phyloP scores from a whole-genome alignment of 768 basidiomycete genomes.

The Calocybe indica region DNA sequence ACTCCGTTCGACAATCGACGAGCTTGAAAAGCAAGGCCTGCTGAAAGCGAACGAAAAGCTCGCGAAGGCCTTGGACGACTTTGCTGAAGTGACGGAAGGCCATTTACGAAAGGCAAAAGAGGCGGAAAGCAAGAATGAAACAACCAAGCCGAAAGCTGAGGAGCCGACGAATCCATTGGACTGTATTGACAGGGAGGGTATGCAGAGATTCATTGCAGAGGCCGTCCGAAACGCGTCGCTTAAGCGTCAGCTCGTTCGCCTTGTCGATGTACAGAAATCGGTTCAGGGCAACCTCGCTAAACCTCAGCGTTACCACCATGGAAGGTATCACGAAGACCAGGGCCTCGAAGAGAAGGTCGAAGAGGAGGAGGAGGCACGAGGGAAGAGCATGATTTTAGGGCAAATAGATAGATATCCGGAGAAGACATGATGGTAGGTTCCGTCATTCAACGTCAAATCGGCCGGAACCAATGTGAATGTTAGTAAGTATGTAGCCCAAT shows the following conservation, averaged over 20 bases:
- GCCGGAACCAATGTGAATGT: not conserved
- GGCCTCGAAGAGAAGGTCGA: too few species aligned
- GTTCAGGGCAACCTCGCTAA: constrained; percentile 20
- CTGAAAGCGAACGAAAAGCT: constrained; percentile 15
- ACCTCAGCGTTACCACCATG: too few species aligned
- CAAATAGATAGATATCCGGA: too few species aligned
- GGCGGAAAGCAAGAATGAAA: constrained; percentile 6
- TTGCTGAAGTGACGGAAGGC: constrained; percentile 21
- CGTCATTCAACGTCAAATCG: too few species aligned
- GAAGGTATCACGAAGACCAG: too few species aligned
- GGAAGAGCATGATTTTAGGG: too few species aligned
- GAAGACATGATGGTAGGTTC: too few species aligned
- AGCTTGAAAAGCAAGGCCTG: constrained; percentile 16
- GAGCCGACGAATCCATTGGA: constrained; percentile 9
- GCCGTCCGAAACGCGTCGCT: constrained; percentile 9
- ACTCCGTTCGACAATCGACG: constrained; percentile 18
- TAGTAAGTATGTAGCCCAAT: not conserved
- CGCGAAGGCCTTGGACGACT: constrained; percentile 17
- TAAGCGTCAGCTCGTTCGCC: constrained; percentile 24
- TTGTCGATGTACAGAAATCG: constrained; percentile 31
- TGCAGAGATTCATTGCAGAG: constrained; percentile 13
- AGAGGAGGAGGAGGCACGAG: too few species aligned
- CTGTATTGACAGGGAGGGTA: constrained; percentile 7
- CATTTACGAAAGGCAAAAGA: constrained; percentile 17
- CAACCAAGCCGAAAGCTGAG: constrained; percentile 1